Evolutionary conservation across 2,329 filamentous ascomycete species (phyloP).

Genomic region (Penicillium sp.): DNA sequence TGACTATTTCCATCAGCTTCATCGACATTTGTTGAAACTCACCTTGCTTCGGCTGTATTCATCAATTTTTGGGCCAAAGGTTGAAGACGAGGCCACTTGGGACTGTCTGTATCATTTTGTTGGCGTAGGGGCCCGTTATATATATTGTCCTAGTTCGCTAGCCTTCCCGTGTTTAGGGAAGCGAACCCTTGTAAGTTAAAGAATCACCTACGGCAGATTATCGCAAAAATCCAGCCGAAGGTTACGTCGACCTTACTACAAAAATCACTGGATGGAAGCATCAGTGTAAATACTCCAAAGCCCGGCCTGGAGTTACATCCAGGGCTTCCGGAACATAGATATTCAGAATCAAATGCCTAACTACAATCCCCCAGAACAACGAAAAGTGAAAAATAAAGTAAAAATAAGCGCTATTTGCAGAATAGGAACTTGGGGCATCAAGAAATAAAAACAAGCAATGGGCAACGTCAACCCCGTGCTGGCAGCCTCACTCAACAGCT

Average conservation of each 20-base stretch:
- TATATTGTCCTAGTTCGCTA: no score
- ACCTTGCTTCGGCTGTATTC: no score
- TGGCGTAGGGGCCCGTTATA: no score
- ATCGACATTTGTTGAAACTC: no score
- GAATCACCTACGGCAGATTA: no score
- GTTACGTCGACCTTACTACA: background rate
- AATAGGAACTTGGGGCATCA: conserved; percentile 10
- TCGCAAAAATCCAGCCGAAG: no score
- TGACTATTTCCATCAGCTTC: no score
- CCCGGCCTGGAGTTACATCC: background rate
- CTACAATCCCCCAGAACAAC: conserved; percentile 18
- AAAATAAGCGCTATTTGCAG: conserved; percentile 28
- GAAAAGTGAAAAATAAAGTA: conserved; percentile 13
- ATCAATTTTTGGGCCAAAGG: no score
- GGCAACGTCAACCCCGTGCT: conserved; percentile 5
- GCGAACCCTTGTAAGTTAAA: background rate
- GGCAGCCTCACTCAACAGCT: conserved; percentile 6
- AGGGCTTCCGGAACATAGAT: conserved; percentile 9
- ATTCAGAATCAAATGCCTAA: conserved; percentile 21
- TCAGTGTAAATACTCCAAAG: background rate
- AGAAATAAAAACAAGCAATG: conserved; percentile 10
- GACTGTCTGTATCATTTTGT: no score
- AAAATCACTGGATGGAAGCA: no score
- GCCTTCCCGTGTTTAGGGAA: background rate
- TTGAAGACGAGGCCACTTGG: no score